Conservation (phyloP, 805 yeast species). For the Pichia deserticola region DNA sequence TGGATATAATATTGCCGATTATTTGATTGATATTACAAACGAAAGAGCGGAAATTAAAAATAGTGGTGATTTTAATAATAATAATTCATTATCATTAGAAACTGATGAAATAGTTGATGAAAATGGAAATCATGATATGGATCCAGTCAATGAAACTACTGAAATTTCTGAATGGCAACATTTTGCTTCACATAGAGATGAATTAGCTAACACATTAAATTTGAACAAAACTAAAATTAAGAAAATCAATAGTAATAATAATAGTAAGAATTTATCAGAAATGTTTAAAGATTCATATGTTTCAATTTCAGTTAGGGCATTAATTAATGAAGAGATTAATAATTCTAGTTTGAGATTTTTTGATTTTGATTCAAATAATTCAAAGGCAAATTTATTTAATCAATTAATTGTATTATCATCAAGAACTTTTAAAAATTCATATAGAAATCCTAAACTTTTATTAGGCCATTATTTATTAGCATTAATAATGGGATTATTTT, state of each 20-base stretch:
- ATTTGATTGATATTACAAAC: conserved; percentile 83
- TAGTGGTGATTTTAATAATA: neutral
- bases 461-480: conserved; percentile 79
- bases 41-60: conserved; percentile 27
- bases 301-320: conserved; percentile 34
- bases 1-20: conserved; percentile 93
- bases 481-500: conserved; percentile 66
- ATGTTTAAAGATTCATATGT: conserved; percentile 29
- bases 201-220: conserved; percentile 32
- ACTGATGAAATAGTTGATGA: conserved; percentile 7
- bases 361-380: conserved; percentile 25
- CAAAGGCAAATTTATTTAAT: conserved; percentile 49
- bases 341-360: conserved; percentile 18
- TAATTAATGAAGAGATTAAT: conserved; percentile 25
- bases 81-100: no score
- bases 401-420: conserved; percentile 74
- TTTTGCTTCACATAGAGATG: conserved; percentile 74
- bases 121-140: conserved; percentile 12
- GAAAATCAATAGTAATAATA: conserved; percentile 1
- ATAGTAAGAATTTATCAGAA: conserved; percentile 8
- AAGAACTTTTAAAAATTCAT: conserved; percentile 85
- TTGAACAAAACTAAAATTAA: conserved; percentile 3
- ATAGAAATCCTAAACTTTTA: conserved; percentile 86
- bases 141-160: conserved; percentile 17
- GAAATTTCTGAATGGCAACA: conserved; percentile 79